These are phyloP conservation scores for Astrocystis sublimbata DNA, from an alignment of 495 filamentous ascomycete species.

Conservation along the genomic window DNA sequence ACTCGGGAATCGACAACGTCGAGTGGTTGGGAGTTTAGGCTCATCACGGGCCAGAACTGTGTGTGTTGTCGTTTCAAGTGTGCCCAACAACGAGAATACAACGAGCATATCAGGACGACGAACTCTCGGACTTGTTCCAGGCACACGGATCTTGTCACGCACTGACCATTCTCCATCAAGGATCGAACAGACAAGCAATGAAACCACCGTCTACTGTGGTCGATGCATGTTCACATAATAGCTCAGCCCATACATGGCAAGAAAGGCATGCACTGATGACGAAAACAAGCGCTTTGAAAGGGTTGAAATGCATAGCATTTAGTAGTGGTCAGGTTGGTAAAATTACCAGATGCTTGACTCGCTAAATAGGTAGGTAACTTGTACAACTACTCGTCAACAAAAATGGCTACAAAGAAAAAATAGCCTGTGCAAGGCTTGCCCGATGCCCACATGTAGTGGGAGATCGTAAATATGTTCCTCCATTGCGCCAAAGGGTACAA, in stretches of 20 bases:
- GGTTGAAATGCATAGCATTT: no score
- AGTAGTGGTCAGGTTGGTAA: no score
- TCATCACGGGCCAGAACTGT: neutral
- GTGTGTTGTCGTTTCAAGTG: neutral
- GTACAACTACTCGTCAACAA: neutral
- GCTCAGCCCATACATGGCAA: no score
- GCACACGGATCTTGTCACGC: neutral
- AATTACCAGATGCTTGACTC: neutral
- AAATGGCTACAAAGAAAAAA: slow-evolving; percentile 23
- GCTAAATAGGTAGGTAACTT: neutral
- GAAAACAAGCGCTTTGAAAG: no score
- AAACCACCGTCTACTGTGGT: no score
- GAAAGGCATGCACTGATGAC: no score
- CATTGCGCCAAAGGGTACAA: slow-evolving; percentile 27
- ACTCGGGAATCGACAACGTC: slow-evolving; percentile 1
- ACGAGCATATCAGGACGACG: neutral
- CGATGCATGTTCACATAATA: no score
- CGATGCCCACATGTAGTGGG: slow-evolving; percentile 25
- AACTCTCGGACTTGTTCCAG: neutral
- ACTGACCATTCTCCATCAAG: neutral
- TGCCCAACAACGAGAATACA: neutral
- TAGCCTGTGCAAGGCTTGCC: slow-evolving; percentile 20
- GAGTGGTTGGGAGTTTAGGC: slow-evolving; percentile 2
- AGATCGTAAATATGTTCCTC: slow-evolving; percentile 24
- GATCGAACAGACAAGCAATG: no score